Evolutionary conservation across 495 filamentous ascomycete genomes (phyloP), one percentile per base, ranked within the genome.

Genomic region (Aspergillus mulundensis): DNA sequence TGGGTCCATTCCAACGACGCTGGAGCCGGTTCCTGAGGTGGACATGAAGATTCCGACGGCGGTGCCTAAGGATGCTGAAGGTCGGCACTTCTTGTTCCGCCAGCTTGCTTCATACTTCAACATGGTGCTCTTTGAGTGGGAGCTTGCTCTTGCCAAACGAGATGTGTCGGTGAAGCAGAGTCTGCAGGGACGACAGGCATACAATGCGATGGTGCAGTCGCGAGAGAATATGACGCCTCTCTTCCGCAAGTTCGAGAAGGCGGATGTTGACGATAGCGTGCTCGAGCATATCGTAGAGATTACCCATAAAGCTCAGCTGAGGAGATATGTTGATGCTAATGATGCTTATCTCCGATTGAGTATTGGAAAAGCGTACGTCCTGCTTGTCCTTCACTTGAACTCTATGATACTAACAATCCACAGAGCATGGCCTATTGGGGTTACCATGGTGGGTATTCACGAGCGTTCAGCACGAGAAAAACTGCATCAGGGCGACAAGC

Each of bases 401-500:
- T 43, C 12, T 21, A 11, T 3, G 40, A 56, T 36, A 51, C 63
- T 66, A 54, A 61, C 41, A 23, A 34, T 10, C 8, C 24, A 12
- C 54, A 83, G 81, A 58, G 94, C 94, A 20, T 98, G 94, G 94
- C 94, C 94, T 24, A 98, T 98, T 68, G 94, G 94, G 73, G 94
- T 98, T 25, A 98, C 94, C 63, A 97, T 97, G 94, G 94, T 98
- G 59, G 94, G 94, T 78, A 98, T 98, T 65, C 94, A 98, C 82
- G 94, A 97, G 75, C 85, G 94, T 58, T 90, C 85, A 43, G 93
- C 94, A 6, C 82, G 94, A 36, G 94, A 98, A 73, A 97, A 97
- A 74, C 77, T 98, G 44, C 92, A 97, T 66, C 83, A 92, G 69
- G 82, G 82, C 57, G 91, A 89, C 60, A 87, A 91, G 66, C 82